Evolutionary conservation across 306 rosid genomes (phyloP), one percentile per base, ranked within the genome.

Genomic region (Lathyrus oleraceus): DNA sequence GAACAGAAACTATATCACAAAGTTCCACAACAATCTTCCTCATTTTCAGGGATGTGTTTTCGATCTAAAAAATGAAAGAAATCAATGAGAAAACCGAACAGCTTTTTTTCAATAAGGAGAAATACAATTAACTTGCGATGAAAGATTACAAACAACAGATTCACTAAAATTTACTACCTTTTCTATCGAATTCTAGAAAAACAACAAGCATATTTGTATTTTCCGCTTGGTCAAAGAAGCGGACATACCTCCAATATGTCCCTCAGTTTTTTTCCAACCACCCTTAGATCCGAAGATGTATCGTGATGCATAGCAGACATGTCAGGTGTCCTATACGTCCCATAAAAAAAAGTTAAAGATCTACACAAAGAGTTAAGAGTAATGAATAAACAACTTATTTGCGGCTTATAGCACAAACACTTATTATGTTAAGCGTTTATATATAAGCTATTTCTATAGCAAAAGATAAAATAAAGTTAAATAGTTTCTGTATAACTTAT

Each of bases 241-340:
- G 43, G 47, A 0, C 20, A 4, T 76, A 95, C 99, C 99, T 86
- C 96, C 25, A 91, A 83, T 73, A 91, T 64, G 61, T 89, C 90
- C 72, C 79, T 89, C 70, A 95, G 85, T 75, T 85, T 89, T 76
- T 70, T 81, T 53, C 85, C 95, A 48, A 91, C 95, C 69, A 86
- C 88, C 76, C 68, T 87, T 66, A 91, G 88, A 82, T 95, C 97
- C 4, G 96, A 68, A 75, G 97, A 89, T 3, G 86, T 72, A 65
- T 95, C 99, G 2, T 85, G 93, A 85, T 95, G 99, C 83, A 95
- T 89, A 8, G 88, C 88, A 57, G 96, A 89, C 96, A 95, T 87
- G 82, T 79, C 90, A 16, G 95, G 93, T 58, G 99, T 95, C 95
- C 99, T 95, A 78, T 57, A 73, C 58, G 72, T 74, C 32, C 69